A percentile compares a stretch with the other conserved stretches of the same genome.
phyloP scores from a whole-genome alignment of 352 stramenopile species.

The Pythium angustatum region DNA sequence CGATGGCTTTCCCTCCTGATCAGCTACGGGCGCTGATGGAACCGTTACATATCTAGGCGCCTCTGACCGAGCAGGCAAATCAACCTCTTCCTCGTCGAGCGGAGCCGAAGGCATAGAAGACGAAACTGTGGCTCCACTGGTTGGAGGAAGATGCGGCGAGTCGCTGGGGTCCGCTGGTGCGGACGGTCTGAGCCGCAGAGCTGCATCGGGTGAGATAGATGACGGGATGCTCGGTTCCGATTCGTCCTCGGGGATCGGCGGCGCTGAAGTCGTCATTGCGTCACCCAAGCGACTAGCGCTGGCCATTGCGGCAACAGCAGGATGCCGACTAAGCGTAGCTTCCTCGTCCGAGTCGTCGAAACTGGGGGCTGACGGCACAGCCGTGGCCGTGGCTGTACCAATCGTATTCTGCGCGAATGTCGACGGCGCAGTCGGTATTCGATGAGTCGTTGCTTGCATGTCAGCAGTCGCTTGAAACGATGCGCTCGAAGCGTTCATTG shows the following conservation, averaged over 20 bases:
- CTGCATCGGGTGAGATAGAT: not conserved
- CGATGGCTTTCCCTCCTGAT: constrained; percentile 3
- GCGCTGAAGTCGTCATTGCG: not conserved
- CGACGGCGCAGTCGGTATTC: constrained; percentile 22
- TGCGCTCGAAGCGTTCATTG: not conserved
- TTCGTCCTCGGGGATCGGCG: not conserved
- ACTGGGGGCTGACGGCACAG: constrained; percentile 39
- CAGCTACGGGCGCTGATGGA: constrained; percentile 8
- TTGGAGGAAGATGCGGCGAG: constrained; percentile 22
- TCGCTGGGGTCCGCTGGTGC: constrained; percentile 29
- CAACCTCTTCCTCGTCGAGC: constrained; percentile 28
- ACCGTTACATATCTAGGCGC: constrained; percentile 19
- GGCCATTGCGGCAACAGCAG: not conserved
- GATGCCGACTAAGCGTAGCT: not conserved
- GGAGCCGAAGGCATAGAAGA: constrained; percentile 26
- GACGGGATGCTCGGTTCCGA: not conserved
- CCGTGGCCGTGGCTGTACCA: constrained; percentile 11
- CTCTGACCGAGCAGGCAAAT: constrained; percentile 3
- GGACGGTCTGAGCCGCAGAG: constrained; percentile 11
- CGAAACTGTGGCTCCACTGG: not conserved
- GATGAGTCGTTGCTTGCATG: constrained; percentile 12
- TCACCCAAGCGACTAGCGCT: not conserved
- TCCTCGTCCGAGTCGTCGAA: constrained; percentile 51
- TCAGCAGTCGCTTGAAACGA: not conserved
- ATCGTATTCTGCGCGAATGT: constrained; percentile 7